phyloP scores from a whole-genome alignment of 805 yeast species.

The Schwanniomyces occidentalis region DNA sequence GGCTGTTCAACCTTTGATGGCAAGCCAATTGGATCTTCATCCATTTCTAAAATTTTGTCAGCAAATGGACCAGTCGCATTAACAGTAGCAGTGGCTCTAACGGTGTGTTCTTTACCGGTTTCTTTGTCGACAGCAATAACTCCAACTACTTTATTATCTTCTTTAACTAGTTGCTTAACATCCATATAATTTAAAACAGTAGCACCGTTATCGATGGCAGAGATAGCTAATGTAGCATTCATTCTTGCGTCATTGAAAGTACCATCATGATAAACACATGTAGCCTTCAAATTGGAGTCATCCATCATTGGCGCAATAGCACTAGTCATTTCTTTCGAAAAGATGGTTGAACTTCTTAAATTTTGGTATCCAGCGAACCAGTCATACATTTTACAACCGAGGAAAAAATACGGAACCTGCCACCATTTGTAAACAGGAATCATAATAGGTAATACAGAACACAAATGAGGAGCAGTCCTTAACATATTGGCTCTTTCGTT shows the following conservation, averaged over 20 bases:
- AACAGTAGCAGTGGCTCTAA: conserved; percentile 72
- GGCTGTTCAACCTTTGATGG: conserved; percentile 52
- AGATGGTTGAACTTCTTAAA: conserved; percentile 72
- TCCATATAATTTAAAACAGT: conserved; percentile 85
- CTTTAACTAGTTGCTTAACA: conserved; percentile 73
- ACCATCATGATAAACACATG: conserved; percentile 94
- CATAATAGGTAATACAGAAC: conserved; percentile 84
- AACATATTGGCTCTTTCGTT: conserved; percentile 85
- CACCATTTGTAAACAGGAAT: conserved; percentile 95
- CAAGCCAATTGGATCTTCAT: conserved; percentile 63
- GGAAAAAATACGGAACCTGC: conserved; percentile 93
- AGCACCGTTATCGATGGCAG: conserved; percentile 87
- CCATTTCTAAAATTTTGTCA: conserved; percentile 85
- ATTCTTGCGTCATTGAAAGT: conserved; percentile 90
- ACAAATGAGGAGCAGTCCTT: conserved; percentile 89
- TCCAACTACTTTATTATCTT: conserved; percentile 62
- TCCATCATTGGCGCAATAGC: conserved; percentile 87
- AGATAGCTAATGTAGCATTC: conserved; percentile 80
- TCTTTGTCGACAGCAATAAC: conserved; percentile 73
- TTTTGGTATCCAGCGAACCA: conserved; percentile 89
- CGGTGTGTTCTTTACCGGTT: conserved; percentile 59
- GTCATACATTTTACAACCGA: conserved; percentile 90
- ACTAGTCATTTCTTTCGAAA: conserved; percentile 63
- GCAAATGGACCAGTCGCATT: conserved; percentile 96
- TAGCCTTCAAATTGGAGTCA: conserved; percentile 76